Evolutionary conservation across 176 grass and related monocot genomes (phyloP).

Genomic region (Hyparrhenia diplandra): DNA sequence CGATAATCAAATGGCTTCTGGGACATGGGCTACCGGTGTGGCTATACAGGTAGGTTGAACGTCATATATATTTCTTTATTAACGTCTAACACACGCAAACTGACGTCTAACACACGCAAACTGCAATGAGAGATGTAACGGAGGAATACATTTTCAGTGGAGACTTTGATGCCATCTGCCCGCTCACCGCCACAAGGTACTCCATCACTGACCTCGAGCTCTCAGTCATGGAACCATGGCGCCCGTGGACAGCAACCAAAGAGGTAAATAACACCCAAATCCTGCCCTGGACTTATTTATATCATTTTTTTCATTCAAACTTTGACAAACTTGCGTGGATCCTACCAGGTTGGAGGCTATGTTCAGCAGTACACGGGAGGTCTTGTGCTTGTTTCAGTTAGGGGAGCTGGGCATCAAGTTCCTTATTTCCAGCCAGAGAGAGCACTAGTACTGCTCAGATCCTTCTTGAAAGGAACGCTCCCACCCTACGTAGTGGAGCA

Average conservation of each 20-base stretch:
- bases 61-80: background rate
- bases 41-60: constrained; percentile 33
- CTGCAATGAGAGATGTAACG: background rate
- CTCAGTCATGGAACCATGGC: constrained; percentile 30
- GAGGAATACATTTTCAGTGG: constrained; percentile 24
- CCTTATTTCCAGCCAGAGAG: constrained; percentile 35
- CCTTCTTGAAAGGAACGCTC: constrained; percentile 38
- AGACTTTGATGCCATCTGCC: constrained; percentile 39
- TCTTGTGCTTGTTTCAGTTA: constrained; percentile 31
- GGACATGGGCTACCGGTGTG: constrained; percentile 15
- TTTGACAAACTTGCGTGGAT: background rate
- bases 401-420: constrained; percentile 42
- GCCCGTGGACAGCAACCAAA: constrained; percentile 29
- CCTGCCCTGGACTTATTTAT: background rate
- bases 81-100: background rate
- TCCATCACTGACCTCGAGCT: constrained; percentile 23
- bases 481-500: background rate
- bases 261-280: constrained; percentile 19
- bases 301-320: background rate
- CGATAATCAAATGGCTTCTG: constrained; percentile 26
- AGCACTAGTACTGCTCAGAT: constrained; percentile 27
- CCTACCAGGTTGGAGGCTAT: constrained; percentile 49
- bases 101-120: too few species aligned
- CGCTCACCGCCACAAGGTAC: constrained; percentile 31
- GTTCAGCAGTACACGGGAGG: constrained; percentile 32